phyloP scores from a whole-genome alignment of 208 protist genomes.

The Polymyxa betae region DNA sequence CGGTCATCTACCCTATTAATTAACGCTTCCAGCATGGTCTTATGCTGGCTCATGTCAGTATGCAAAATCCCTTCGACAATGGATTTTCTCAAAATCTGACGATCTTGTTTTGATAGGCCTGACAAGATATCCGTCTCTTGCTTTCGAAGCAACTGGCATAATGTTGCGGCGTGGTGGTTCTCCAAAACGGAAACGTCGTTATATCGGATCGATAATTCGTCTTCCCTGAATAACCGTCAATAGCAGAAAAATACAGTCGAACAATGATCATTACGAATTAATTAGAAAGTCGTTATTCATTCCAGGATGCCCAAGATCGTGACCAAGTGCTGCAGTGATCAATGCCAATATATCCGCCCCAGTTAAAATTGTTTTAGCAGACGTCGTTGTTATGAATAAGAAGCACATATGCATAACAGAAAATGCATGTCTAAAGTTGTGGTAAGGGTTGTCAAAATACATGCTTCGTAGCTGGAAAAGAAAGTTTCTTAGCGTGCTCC shows the following conservation, averaged over 20 bases:
- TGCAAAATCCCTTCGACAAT: conserved; percentile 38
- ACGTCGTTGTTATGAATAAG: conserved; percentile 59
- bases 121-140: neutral
- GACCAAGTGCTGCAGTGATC: conserved; percentile 83
- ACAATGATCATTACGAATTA: conserved; percentile 72
- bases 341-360: conserved; percentile 80
- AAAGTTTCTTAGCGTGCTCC: conserved; percentile 52
- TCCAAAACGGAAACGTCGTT: conserved; percentile 73
- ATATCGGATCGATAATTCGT: conserved; percentile 80
- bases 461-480: neutral
- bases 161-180: conserved; percentile 67
- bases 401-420: conserved; percentile 73
- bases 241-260: neutral
- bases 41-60: conserved; percentile 33
- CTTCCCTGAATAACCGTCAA: conserved; percentile 57
- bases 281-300: conserved; percentile 92
- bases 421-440: conserved; percentile 76
- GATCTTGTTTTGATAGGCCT: neutral
- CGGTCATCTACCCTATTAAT: neutral
- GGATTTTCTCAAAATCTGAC: neutral
- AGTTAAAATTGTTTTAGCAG: conserved; percentile 73
- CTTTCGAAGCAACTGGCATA: conserved; percentile 48
- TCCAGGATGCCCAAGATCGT: conserved; percentile 94
- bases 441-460: conserved; percentile 73
- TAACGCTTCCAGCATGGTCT: conserved; percentile 14